Base-by-base conservation (phyloP, 1,284 basidiomycete species). In the Trichosporon inkin region DNA sequence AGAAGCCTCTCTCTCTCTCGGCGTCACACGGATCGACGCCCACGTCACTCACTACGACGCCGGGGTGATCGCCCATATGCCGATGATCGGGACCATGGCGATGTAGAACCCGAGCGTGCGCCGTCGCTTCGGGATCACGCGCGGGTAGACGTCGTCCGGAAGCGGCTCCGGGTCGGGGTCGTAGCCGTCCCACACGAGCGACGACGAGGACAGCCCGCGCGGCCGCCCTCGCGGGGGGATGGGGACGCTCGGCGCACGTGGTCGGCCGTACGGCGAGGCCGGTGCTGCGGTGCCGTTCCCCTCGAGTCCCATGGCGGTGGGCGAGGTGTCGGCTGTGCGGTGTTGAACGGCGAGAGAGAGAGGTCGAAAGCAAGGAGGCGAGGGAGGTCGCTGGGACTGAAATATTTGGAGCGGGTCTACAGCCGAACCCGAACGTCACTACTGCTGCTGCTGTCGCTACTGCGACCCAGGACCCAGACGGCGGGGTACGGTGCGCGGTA, bases 21-120 rank as follows among this genome's bases (percentile, higher is more conserved):
- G n/a, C n/a, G n/a, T n/a, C n/a, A n/a, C n/a, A n/a, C n/a, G n/a
- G n/a, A n/a, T n/a, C n/a, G n/a, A n/a, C n/a, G n/a, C n/a, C n/a
- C n/a, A n/a, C n/a, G n/a, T n/a, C 35, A 63, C 70, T 61, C 58
- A 76, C 89, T 88, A 92, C 14, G 86, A 84, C 17, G 87, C 66
- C 10, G 89, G 88, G 6, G 85, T 81, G 37, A 86, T 76, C 32
- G 83, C 82, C 86, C 88, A 90, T 56, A 92, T 72, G 11, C 86
- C 85, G n/a, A 84, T 71, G 58, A 92, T 84, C 57, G 85, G 35
- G 1, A 63, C 66, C 24, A 70, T 10, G 2, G 69, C 70, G 32
- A 70, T 52, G 57, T 69, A 74, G 61, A 63, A 76, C 4, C 71
- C 71, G 24, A 11, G n/a, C 36, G 53, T 54, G 19, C 20, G 51